These are phyloP conservation scores for Quercus glauca DNA, from an alignment of 306 rosid species.

Conservation along the genomic window DNA sequence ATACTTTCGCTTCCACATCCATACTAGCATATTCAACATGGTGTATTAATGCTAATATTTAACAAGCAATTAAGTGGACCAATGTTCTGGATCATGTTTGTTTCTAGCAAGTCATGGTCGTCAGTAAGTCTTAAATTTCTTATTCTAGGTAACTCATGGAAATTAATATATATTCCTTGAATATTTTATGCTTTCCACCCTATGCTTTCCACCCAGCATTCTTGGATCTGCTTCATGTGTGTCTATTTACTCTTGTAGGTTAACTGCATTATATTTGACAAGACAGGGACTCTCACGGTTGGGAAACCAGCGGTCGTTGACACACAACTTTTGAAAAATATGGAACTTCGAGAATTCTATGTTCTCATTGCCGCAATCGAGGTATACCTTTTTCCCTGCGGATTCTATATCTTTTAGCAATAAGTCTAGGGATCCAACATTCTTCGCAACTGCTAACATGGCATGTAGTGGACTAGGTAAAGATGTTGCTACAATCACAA, in stretches of 20 bases:
- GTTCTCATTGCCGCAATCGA: slow-evolving; percentile 75
- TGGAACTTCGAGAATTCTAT: slow-evolving; percentile 41
- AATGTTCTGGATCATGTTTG: background rate
- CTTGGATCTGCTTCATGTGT: background rate
- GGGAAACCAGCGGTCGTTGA: slow-evolving; percentile 77
- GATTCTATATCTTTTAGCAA: background rate
- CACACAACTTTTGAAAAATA: slow-evolving; percentile 36
- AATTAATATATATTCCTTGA: too few relatives aligned
- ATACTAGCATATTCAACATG: too few relatives aligned
- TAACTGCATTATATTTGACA: slow-evolving; percentile 79
- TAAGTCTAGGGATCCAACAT: too few relatives aligned
- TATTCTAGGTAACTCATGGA: too few relatives aligned
- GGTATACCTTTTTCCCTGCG: slow-evolving; percentile 29
- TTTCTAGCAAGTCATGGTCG: background rate
- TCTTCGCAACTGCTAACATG: too few relatives aligned
- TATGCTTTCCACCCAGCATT: background rate
- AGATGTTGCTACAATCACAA: too few relatives aligned
- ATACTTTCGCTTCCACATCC: too few relatives aligned
- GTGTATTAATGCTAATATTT: too few relatives aligned
- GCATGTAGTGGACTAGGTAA: too few relatives aligned
- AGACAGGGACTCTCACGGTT: slow-evolving; percentile 84
- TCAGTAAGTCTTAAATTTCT: too few relatives aligned
- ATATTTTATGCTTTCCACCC: too few relatives aligned
- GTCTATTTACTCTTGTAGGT: slow-evolving; percentile 39
- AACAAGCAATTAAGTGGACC: background rate